Conservation (phyloP, 2,329 filamentous ascomycete species). For the Colletotrichum lini region DNA sequence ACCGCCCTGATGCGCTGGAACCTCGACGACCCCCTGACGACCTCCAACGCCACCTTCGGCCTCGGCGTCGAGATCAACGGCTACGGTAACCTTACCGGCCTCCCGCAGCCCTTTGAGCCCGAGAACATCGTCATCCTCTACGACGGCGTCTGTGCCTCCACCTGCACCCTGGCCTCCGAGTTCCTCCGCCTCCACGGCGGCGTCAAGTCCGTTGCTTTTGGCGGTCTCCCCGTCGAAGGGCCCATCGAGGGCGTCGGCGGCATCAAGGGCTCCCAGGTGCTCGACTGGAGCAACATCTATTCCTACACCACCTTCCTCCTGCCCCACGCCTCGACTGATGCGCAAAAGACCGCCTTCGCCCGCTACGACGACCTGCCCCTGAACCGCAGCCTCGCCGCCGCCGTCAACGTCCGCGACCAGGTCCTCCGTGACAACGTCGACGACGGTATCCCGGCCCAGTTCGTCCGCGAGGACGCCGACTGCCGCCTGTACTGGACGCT, state of each 20-base stretch:
- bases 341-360: slow-evolving; percentile 48
- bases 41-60: slow-evolving; percentile 58
- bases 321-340: slow-evolving; percentile 47
- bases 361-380: slow-evolving; percentile 52
- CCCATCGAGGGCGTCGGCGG: slow-evolving; percentile 69
- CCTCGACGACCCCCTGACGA: slow-evolving; percentile 58
- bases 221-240: slow-evolving; percentile 62
- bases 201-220: slow-evolving; percentile 68
- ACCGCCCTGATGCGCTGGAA: slow-evolving; percentile 68
- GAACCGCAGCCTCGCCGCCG: slow-evolving; percentile 51
- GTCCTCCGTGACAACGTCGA: slow-evolving; percentile 54
- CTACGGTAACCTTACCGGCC: slow-evolving; percentile 62
- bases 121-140: slow-evolving; percentile 73
- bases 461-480: slow-evolving; percentile 62
- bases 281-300: slow-evolving; percentile 50
- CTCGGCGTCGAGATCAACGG: slow-evolving; percentile 64
- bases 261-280: slow-evolving; percentile 64
- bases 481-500: slow-evolving; percentile 67
- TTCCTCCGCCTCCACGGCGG: slow-evolving; percentile 66
- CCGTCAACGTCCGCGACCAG: slow-evolving; percentile 58
- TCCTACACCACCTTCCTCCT: slow-evolving; percentile 44
- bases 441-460: slow-evolving; percentile 63
- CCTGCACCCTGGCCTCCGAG: slow-evolving; percentile 70
- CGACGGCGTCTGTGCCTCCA: slow-evolving; percentile 72
- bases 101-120: slow-evolving; percentile 67